Evolutionary conservation across 2,329 filamentous ascomycete species (phyloP).

Genomic region (Westerdykella aurantiaca): DNA sequence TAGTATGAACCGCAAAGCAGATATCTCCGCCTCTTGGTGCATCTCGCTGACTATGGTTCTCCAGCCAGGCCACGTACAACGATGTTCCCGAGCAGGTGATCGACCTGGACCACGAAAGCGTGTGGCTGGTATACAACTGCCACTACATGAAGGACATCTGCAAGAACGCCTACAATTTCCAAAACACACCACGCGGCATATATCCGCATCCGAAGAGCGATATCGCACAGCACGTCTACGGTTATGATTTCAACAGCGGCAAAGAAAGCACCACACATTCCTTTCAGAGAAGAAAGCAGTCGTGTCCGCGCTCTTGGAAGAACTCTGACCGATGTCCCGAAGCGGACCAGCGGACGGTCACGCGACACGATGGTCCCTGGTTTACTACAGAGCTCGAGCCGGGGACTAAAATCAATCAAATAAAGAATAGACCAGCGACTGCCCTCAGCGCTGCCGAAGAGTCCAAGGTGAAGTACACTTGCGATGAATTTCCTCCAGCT

Average conservation of each 20-base stretch:
- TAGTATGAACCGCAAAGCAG: too few relatives aligned
- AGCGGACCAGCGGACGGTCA: conserved; percentile 12
- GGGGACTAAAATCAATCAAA: too few relatives aligned
- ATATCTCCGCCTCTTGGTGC: too few relatives aligned
- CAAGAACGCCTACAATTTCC: conserved; percentile 2
- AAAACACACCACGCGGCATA: conserved; percentile 1
- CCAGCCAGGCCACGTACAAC: too few relatives aligned
- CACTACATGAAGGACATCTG: conserved; percentile 6
- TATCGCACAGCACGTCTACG: background rate
- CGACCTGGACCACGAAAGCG: too few relatives aligned
- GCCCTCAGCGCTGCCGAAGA: too few relatives aligned
- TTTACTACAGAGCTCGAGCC: too few relatives aligned
- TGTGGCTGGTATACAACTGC: conserved; percentile 3
- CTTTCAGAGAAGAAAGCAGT: background rate
- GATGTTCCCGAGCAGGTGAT: too few relatives aligned
- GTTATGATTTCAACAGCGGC: conserved; percentile 2
- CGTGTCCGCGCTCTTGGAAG: conserved; percentile 5
- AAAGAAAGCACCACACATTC: background rate
- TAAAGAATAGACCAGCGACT: too few relatives aligned
- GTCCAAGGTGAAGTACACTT: conserved; percentile 13
- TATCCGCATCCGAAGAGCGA: background rate
- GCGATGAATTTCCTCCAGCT: conserved; percentile 28
- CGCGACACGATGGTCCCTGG: background rate
- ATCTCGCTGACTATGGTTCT: too few relatives aligned
- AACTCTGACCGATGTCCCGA: conserved; percentile 4